These are phyloP conservation scores for Torulaspora microellipsoides DNA, from an alignment of 805 yeast species.

Conservation along the genomic window DNA sequence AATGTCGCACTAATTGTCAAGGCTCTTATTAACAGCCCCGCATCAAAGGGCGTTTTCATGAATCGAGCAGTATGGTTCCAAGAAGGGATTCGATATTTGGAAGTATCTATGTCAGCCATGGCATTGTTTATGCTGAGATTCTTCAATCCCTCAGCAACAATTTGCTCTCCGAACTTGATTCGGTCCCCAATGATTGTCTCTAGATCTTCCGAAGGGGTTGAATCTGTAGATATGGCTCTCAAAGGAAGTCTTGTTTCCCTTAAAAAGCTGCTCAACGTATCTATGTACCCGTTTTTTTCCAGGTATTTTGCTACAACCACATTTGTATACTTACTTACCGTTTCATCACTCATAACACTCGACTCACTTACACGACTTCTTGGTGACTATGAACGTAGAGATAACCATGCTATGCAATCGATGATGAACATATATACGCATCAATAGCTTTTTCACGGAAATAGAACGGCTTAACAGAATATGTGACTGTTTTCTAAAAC, in stretches of 20 bases:
- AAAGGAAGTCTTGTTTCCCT: constrained; percentile 22
- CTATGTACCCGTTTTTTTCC: constrained; percentile 42
- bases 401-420: too few relatives aligned
- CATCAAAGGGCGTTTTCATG: neutral
- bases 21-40: neutral
- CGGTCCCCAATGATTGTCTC: constrained; percentile 26
- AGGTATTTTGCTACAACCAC: constrained; percentile 56
- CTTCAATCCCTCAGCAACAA: constrained; percentile 12
- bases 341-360: neutral
- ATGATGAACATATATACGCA: too few relatives aligned
- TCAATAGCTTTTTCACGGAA: too few relatives aligned
- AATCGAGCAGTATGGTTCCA: constrained; percentile 23
- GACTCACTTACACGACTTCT: too few relatives aligned
- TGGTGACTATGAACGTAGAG: too few relatives aligned
- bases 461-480: too few relatives aligned
- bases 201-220: constrained; percentile 15
- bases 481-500: too few relatives aligned
- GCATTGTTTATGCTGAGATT: constrained; percentile 15
- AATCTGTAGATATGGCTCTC: constrained; percentile 4
- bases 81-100: constrained; percentile 7
- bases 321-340: constrained; percentile 20
- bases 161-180: constrained; percentile 22
- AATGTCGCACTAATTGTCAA: constrained; percentile 5
- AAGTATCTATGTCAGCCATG: constrained; percentile 9
- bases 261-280: constrained; percentile 48